These are phyloP conservation scores for Brasenia schreberi DNA, from an alignment of 164 flowering plant genomes.

Conservation along the genomic window DNA sequence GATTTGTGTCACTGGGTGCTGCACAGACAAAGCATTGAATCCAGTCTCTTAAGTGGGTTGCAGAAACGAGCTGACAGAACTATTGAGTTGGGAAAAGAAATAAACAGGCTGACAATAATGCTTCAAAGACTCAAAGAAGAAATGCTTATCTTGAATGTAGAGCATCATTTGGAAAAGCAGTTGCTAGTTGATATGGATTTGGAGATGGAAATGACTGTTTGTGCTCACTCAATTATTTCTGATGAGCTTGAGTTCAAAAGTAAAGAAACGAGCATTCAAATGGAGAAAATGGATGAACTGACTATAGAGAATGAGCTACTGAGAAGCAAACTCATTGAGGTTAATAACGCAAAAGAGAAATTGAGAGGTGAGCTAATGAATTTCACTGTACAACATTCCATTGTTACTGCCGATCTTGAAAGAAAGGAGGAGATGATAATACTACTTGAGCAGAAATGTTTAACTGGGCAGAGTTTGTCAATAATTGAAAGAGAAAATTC, in stretches of 20 bases:
- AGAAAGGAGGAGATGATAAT: background rate
- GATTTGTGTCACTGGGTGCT: background rate
- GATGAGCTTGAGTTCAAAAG: slow-evolving; percentile 25
- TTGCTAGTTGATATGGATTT: slow-evolving; percentile 20
- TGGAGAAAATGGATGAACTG: slow-evolving; percentile 13
- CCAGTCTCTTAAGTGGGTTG: background rate
- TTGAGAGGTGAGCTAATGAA: slow-evolving; percentile 16
- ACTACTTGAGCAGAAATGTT: background rate
- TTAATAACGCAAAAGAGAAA: slow-evolving; percentile 16
- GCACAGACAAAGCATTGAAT: background rate
- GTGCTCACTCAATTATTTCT: slow-evolving; percentile 20
- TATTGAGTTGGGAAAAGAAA: slow-evolving; percentile 20
- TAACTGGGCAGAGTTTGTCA: background rate
- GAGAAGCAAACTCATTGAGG: slow-evolving; percentile 27
- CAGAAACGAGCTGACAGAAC: slow-evolving; percentile 21
- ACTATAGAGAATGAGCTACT: slow-evolving; percentile 34
- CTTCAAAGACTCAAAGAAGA: slow-evolving; percentile 36
- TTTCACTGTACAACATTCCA: slow-evolving; percentile 16
- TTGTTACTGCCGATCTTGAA: background rate
- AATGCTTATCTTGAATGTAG: slow-evolving; percentile 27
- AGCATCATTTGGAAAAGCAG: slow-evolving; percentile 27
- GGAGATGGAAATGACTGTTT: slow-evolving; percentile 14
- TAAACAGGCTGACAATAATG: slow-evolving; percentile 7
- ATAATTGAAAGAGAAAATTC: background rate
- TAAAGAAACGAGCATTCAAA: slow-evolving; percentile 22